These are phyloP conservation scores for Eucalyptus microcorys DNA, from an alignment of 345 rosid species.

Conservation along the genomic window DNA sequence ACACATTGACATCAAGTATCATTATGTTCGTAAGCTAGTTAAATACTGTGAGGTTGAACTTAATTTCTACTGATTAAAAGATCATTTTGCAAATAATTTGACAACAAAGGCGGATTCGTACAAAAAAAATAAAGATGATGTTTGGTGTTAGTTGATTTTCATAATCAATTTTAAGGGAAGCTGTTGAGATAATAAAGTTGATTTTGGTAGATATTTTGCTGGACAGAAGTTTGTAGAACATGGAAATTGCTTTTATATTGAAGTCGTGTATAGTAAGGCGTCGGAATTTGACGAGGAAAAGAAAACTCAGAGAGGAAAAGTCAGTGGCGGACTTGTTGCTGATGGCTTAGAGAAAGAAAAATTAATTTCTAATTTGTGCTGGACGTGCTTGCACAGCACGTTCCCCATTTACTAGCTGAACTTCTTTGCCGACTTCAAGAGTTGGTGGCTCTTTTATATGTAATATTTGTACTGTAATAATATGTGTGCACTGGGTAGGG, in stretches of 20 bases:
- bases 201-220: neutral
- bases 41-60: neutral
- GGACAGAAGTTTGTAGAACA: neutral
- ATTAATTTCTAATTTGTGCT: neutral
- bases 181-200: neutral
- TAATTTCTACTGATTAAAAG: neutral
- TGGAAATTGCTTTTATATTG: neutral
- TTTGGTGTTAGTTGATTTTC: neutral
- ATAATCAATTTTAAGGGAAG: neutral
- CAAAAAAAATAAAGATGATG: neutral
- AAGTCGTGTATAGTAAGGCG: neutral
- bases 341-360: neutral
- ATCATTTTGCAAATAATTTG: neutral
- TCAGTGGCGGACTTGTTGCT: neutral
- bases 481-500: neutral
- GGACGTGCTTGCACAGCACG: neutral
- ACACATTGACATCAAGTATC: neutral
- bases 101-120: neutral
- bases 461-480: neutral
- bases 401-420: neutral
- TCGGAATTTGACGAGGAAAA: neutral
- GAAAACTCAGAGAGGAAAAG: neutral
- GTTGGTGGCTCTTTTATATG: neutral
- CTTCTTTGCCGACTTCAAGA: neutral
- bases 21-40: neutral